Evolutionary conservation across 495 filamentous ascomycete genomes (phyloP).

Genomic region (Neurospora tetraspora): DNA sequence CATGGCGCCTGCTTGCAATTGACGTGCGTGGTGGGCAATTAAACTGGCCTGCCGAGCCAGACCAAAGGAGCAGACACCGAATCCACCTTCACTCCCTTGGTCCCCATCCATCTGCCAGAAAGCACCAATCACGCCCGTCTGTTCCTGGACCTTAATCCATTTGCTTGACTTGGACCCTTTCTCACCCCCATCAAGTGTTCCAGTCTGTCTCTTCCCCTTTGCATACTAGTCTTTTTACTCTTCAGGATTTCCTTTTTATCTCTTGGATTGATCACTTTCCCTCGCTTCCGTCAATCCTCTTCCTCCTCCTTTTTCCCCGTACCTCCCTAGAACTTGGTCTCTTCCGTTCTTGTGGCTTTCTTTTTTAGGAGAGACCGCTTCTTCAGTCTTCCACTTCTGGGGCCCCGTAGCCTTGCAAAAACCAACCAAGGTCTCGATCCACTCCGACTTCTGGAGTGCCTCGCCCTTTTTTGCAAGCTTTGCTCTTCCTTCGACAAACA

Average conservation of each 20-base stretch:
- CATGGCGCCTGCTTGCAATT: neutral
- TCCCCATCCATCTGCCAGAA: neutral
- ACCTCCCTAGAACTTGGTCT: neutral
- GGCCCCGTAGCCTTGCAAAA: neutral
- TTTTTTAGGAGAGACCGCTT: neutral
- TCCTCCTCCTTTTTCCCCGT: conserved; percentile 12
- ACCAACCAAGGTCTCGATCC: neutral
- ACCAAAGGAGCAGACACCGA: neutral
- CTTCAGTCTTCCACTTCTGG: neutral
- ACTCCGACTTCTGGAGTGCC: neutral
- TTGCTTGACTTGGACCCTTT: neutral
- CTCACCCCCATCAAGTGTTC: neutral
- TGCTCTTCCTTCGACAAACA: conserved; percentile 3
- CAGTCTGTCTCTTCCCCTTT: conserved; percentile 1
- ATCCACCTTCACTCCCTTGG: neutral
- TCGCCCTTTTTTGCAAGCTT: neutral
- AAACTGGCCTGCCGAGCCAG: neutral
- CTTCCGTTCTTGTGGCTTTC: conserved; percentile 1
- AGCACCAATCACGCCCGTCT: neutral
- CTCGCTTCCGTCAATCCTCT: conserved; percentile 13
- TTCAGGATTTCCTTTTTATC: conserved; percentile 1
- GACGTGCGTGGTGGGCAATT: neutral
- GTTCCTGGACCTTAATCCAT: neutral
- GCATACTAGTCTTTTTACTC: conserved; percentile 3
- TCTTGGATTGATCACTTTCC: conserved; percentile 5